Conservation (phyloP, 2,329 filamentous ascomycete species). For the Hypomyces rosellus region DNA sequence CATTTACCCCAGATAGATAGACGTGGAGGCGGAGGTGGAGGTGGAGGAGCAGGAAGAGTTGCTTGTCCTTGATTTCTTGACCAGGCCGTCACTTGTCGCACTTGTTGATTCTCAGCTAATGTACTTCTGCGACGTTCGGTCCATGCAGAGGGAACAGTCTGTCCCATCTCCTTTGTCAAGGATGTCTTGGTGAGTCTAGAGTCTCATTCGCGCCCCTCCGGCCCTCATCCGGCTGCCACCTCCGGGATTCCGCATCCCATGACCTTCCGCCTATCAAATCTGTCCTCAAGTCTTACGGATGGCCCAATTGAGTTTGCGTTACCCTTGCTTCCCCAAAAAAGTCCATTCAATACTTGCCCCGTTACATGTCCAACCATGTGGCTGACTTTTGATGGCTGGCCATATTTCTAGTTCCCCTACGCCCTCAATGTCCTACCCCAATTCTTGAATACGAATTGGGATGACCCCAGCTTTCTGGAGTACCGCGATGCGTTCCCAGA, state of each 20-base stretch:
- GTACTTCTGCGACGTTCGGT: conserved; percentile 10
- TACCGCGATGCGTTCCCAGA: conserved; percentile 68
- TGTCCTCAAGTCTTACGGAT: conserved; percentile 15
- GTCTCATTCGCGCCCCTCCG: conserved; percentile 14
- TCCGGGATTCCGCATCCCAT: conserved; percentile 11
- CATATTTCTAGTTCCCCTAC: conserved; percentile 62
- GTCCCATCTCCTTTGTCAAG: conserved; percentile 78
- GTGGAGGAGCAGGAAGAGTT: no score
- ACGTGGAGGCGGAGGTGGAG: not conserved
- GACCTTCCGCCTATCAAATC: conserved; percentile 10
- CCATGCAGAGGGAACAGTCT: conserved; percentile 67
- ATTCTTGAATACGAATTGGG: conserved; percentile 61
- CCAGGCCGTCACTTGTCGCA: not conserved
- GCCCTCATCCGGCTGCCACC: conserved; percentile 11
- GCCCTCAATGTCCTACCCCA: conserved; percentile 60
- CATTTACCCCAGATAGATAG: conserved; percentile 7
- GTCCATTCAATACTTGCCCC: not conserved
- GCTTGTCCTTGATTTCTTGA: conserved; percentile 1
- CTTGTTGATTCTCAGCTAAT: conserved; percentile 5
- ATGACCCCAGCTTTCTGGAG: conserved; percentile 53
- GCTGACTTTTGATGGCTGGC: conserved; percentile 6
- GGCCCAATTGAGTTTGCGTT: conserved; percentile 10
- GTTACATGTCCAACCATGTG: conserved; percentile 1
- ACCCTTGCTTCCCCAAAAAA: conserved; percentile 12
- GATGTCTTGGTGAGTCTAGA: conserved; percentile 66